Percentiles rank a stretch among this genome's conserved stretches.
These are phyloP conservation scores for Lipomyces orientalis DNA, from an alignment of 805 yeast genomes.

Conservation along the genomic window DNA sequence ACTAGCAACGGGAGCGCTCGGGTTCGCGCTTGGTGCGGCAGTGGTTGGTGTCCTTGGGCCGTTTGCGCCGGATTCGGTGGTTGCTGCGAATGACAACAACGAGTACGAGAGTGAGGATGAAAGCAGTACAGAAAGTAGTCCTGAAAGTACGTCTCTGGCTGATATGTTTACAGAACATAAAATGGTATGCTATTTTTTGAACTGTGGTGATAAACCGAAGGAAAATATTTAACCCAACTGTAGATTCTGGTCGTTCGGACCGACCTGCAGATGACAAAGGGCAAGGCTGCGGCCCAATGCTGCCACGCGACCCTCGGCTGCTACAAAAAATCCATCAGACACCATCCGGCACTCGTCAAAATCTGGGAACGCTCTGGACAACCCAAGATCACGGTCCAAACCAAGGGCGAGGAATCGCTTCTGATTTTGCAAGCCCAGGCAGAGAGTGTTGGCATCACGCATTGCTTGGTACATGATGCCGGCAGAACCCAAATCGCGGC, in stretches of 20 bases:
- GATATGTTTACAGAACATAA: conserved; percentile 29
- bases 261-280: conserved; percentile 90
- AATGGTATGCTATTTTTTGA: conserved; percentile 22
- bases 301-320: conserved; percentile 96
- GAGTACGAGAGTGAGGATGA: conserved; percentile 21
- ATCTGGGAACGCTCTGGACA: conserved; percentile 89
- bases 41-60: not conserved
- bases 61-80: not conserved
- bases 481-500: conserved; percentile 97
- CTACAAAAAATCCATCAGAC: conserved; percentile 62
- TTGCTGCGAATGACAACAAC: conserved; percentile 12
- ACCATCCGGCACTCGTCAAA: conserved; percentile 65
- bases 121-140: not conserved
- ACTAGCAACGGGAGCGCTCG: conserved; percentile 18
- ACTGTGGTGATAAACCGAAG: not conserved
- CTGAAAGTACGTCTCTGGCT: conserved; percentile 10
- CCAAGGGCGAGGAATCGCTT: conserved; percentile 67
- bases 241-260: conserved; percentile 83
- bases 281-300: conserved; percentile 97
- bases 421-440: conserved; percentile 82
- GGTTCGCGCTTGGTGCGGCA: conserved; percentile 25
- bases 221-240: not conserved
- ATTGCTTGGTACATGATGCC: conserved; percentile 89
- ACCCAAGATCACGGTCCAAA: conserved; percentile 86
- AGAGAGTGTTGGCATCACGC: conserved; percentile 74